Conservation (phyloP, 73 alveolate genomes). For the Blepharisma japonicum region DNA sequence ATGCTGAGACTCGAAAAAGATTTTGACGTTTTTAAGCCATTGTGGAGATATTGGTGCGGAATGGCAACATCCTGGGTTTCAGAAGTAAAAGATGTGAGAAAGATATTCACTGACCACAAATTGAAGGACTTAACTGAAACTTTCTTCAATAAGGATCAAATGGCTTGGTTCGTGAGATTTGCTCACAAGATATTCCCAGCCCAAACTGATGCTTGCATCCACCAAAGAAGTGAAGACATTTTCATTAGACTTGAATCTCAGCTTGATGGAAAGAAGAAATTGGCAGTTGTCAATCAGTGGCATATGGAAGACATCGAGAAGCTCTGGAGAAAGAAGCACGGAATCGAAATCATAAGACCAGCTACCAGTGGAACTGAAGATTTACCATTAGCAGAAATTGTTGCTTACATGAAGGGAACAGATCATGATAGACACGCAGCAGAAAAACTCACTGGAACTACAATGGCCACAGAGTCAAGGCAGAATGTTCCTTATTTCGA, state of each 20-base stretch:
- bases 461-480: constrained; percentile 24
- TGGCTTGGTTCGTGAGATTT: constrained; percentile 29
- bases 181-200: neutral
- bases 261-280: neutral
- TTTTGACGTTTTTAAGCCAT: neutral
- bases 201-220: neutral
- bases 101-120: neutral
- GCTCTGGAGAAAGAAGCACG: constrained; percentile 28
- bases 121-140: constrained; percentile 14
- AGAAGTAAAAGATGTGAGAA: constrained; percentile 16
- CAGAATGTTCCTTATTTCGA: neutral
- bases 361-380: neutral
- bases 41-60: neutral
- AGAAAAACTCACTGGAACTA: neutral
- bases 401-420: constrained; percentile 20
- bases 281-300: constrained; percentile 30
- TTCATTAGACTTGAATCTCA: constrained; percentile 12
- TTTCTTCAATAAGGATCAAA: neutral
- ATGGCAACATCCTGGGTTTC: neutral
- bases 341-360: neutral
- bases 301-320: constrained; percentile 32
- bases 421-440: constrained; percentile 18
- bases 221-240: neutral
- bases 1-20: neutral
- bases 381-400: constrained; percentile 28